Conservation (phyloP, 768 basidiomycete genomes). For the Kwoniella bestiolae region DNA sequence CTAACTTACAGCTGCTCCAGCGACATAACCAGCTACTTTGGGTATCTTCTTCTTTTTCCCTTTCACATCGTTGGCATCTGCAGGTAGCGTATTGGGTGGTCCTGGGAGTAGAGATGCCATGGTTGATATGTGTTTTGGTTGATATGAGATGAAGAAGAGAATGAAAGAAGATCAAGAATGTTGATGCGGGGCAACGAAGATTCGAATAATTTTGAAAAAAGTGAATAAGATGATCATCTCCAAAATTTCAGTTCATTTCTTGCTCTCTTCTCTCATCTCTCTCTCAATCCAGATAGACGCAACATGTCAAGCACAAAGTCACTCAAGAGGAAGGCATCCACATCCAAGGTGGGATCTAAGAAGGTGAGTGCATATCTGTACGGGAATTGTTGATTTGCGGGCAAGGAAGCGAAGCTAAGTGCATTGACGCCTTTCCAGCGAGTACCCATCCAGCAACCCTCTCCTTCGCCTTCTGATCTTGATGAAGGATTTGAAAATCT, state of each 20-base stretch:
- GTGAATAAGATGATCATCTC: too few relatives aligned
- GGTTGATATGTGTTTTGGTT: background rate
- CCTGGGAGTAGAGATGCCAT: constrained; percentile 25
- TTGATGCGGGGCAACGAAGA: constrained; percentile 7
- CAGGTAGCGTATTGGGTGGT: background rate
- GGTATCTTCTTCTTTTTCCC: constrained; percentile 39
- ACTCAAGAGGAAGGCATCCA: constrained; percentile 30
- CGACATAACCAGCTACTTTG: constrained; percentile 44
- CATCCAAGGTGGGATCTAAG: background rate
- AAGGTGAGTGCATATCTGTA: constrained; percentile 17
- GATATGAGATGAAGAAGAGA: background rate
- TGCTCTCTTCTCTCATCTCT: constrained; percentile 7
- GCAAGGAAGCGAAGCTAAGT: background rate
- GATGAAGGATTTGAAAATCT: constrained; percentile 23
- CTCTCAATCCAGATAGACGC: background rate
- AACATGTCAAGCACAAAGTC: constrained; percentile 21
- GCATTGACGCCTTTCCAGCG: background rate
- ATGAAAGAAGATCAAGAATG: background rate
- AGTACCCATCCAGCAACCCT: background rate
- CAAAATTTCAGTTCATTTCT: constrained; percentile 6
- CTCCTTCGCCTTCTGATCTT: constrained; percentile 10
- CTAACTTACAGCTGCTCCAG: constrained; percentile 43
- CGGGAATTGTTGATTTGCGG: too few relatives aligned
- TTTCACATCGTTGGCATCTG: background rate
- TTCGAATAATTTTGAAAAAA: constrained; percentile 1